Evolutionary conservation across 768 basidiomycete genomes (phyloP).

Genomic region (Pisolithus tinctorius): DNA sequence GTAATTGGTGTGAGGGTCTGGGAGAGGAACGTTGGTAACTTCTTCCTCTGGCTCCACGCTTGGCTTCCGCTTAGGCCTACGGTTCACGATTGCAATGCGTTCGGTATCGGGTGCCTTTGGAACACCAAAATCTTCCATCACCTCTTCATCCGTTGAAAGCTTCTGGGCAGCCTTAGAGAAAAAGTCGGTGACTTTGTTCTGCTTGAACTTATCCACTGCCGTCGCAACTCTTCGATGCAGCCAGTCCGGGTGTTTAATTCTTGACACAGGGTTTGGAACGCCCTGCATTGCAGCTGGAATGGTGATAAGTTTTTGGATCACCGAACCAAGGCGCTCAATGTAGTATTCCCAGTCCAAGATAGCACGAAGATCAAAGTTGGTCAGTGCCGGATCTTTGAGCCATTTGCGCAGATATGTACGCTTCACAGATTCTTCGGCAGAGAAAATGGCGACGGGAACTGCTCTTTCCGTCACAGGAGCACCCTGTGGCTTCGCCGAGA

Average conservation of each 20-base stretch:
- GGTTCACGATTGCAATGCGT: conserved; percentile 49
- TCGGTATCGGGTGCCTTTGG: conserved; percentile 21
- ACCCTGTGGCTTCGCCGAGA: conserved; percentile 86
- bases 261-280: conserved; percentile 91
- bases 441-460: conserved; percentile 95
- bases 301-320: conserved; percentile 98
- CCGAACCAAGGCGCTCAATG: conserved; percentile 94
- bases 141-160: conserved; percentile 20
- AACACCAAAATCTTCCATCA: conserved; percentile 58
- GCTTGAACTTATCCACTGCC: conserved; percentile 92
- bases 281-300: conserved; percentile 99
- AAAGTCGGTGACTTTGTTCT: conserved; percentile 96
- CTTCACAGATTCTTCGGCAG: conserved; percentile 89
- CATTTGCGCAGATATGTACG: conserved; percentile 88
- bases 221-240: conserved; percentile 84
- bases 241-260: conserved; percentile 97
- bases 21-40: conserved; percentile 34
- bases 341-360: conserved; percentile 99
- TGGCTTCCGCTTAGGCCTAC: conserved; percentile 36
- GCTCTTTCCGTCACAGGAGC: conserved; percentile 97
- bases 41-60: conserved; percentile 37
- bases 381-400: conserved; percentile 88
- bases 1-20: conserved; percentile 62
- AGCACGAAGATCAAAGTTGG: conserved; percentile 84
- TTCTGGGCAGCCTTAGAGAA: conserved; percentile 38